Conservation (phyloP, 441 rosid species). For the Pelargonium cotyledonis region DNA sequence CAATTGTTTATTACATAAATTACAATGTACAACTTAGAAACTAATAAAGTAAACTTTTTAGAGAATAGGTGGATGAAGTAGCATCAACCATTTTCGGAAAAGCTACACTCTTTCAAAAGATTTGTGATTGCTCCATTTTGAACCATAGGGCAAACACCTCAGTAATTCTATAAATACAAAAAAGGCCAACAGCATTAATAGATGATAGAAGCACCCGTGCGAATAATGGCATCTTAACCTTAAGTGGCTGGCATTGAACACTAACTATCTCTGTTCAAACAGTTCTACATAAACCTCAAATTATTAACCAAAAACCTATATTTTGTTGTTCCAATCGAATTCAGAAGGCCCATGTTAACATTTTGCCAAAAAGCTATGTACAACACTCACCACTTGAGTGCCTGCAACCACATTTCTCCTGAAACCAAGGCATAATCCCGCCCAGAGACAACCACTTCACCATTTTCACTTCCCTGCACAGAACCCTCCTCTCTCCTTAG, state of each 20-base stretch:
- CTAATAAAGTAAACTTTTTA: not conserved
- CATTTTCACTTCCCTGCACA: slow-evolving; percentile 40
- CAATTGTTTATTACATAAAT: not conserved
- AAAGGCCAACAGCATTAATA: not conserved
- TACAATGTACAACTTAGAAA: not conserved
- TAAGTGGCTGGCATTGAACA: slow-evolving; percentile 9
- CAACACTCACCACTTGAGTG: slow-evolving; percentile 72
- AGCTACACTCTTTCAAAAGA: not conserved
- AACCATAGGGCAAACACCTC: not conserved
- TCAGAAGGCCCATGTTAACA: not conserved
- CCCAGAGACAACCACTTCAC: slow-evolving; percentile 78
- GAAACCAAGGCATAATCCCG: slow-evolving; percentile 90
- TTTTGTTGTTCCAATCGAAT: not conserved
- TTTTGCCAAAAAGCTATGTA: slow-evolving; percentile 10
- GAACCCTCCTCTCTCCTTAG: slow-evolving; percentile 67
- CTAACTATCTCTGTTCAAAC: not conserved
- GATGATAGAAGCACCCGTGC: not conserved
- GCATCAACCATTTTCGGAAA: not conserved
- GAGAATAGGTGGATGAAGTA: slow-evolving; percentile 4
- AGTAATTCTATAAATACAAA: not conserved
- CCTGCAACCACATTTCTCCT: slow-evolving; percentile 94
- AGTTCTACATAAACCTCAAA: not conserved
- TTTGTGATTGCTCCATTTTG: not conserved
- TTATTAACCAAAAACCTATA: not conserved
- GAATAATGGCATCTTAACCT: slow-evolving; percentile 4